phyloP scores from a whole-genome alignment of 768 basidiomycete species.

The Boletus reticuloceps region DNA sequence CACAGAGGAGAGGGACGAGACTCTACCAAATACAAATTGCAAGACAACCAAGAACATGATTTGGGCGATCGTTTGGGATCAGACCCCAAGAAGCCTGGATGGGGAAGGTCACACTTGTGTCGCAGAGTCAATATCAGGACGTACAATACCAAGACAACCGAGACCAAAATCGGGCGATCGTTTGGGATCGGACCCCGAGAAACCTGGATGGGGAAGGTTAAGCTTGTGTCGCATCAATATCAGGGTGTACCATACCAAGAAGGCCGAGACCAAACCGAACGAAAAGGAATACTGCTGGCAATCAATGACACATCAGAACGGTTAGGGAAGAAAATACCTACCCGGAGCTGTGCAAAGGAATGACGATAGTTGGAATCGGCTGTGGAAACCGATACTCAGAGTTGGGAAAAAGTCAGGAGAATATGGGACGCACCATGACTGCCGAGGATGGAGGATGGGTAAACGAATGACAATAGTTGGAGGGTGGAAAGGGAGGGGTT shows the following conservation, averaged over 20 bases:
- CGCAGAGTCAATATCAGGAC: too few species aligned
- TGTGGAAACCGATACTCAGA: not conserved
- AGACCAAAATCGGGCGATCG: too few species aligned
- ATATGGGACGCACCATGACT: not conserved
- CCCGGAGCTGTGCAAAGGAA: slow-evolving; percentile 7
- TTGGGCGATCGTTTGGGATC: too few species aligned
- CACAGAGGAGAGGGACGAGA: too few species aligned
- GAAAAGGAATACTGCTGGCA: not conserved
- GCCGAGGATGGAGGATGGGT: not conserved
- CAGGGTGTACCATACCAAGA: slow-evolving; percentile 1
- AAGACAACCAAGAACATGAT: too few species aligned
- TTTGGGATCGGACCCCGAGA: not conserved
- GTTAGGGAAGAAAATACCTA: not conserved
- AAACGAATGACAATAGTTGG: slow-evolving; percentile 22
- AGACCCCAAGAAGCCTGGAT: too few species aligned
- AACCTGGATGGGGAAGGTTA: not conserved
- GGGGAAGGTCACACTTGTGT: too few species aligned
- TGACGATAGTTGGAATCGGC: slow-evolving; percentile 15
- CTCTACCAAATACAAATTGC: too few species aligned
- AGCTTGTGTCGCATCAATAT: not conserved
- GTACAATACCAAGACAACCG: not conserved
- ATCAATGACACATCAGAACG: not conserved
- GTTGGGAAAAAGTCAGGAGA: not conserved
- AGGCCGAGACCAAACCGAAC: not conserved
- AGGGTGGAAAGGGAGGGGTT: not conserved